Percentiles rank a stretch among this genome's conserved stretches.
Evolutionary conservation across 208 protist genomes (phyloP).

Genomic region (Trypanosoma caninum): DNA sequence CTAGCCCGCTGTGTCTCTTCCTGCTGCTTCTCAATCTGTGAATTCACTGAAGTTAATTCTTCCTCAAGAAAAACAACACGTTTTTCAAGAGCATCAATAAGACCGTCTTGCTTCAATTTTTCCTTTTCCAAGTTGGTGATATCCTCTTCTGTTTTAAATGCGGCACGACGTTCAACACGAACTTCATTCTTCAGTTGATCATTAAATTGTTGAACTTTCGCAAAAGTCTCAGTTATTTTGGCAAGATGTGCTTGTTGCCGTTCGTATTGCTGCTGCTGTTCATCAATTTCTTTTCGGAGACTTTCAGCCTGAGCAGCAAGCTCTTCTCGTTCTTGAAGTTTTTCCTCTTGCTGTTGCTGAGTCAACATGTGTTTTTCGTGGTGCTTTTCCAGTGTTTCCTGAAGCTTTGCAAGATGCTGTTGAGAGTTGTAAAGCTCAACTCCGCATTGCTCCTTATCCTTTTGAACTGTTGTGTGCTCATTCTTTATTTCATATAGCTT

Average conservation of each 20-base stretch:
- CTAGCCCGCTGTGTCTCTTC: constrained; percentile 86
- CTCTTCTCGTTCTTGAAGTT: constrained; percentile 62
- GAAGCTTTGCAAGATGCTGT: constrained; percentile 92
- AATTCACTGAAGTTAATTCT: constrained; percentile 68
- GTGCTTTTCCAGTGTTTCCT: constrained; percentile 89
- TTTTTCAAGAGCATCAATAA: constrained; percentile 87
- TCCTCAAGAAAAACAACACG: constrained; percentile 84
- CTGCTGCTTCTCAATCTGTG: constrained; percentile 86
- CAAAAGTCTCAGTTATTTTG: constrained; percentile 88
- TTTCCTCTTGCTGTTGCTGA: constrained; percentile 80
- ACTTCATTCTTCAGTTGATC: constrained; percentile 92
- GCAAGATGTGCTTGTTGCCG: constrained; percentile 89
- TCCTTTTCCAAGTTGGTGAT: constrained; percentile 91
- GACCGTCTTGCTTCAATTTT: constrained; percentile 92
- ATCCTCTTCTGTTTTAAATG: constrained; percentile 95
- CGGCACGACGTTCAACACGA: constrained; percentile 90
- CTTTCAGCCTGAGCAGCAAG: constrained; percentile 46
- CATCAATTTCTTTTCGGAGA: constrained; percentile 79
- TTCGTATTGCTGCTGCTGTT: constrained; percentile 85
- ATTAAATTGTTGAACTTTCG: constrained; percentile 94
- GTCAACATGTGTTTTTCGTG: constrained; percentile 82
- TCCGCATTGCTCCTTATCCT: constrained; percentile 87
- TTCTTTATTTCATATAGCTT: constrained; percentile 84
- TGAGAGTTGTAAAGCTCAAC: constrained; percentile 95
- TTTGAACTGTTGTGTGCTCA: constrained; percentile 68